Percentiles rank a stretch among this genome's conserved stretches.
Conservation (phyloP, 83 land plant species). For the Diphasiastrum complanatum region DNA sequence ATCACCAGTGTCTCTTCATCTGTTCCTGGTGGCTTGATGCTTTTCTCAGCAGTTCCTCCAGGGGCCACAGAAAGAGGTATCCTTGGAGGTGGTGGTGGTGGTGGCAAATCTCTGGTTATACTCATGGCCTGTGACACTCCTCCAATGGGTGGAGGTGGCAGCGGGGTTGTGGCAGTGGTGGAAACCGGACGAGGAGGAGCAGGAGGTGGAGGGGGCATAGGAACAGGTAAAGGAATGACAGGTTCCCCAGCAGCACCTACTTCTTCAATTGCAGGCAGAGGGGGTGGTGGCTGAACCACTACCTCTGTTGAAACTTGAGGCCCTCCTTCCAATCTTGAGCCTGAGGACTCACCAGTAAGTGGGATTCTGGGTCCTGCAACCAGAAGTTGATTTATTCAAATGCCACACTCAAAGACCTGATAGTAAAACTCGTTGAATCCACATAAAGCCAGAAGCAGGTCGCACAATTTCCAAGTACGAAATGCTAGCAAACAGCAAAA, state of each 20-base stretch:
- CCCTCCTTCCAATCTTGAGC: conserved; percentile 50
- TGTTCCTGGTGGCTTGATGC: conserved; percentile 33
- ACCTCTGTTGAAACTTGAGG: conserved; percentile 37
- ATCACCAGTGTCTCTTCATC: conserved; percentile 16
- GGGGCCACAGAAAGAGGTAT: conserved; percentile 51
- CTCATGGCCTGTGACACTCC: not conserved
- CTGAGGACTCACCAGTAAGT: conserved; percentile 46
- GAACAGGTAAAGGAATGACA: conserved; percentile 55
- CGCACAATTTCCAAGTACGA: not conserved
- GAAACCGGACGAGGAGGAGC: conserved; percentile 47
- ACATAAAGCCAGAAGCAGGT: not conserved
- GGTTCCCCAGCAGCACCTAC: conserved; percentile 40
- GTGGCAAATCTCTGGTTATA: conserved; percentile 18
- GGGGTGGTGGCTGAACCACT: conserved; percentile 80
- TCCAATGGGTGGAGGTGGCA: conserved; percentile 42
- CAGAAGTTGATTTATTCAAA: no score
- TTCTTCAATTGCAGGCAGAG: conserved; percentile 51
- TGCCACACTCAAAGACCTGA: no score
- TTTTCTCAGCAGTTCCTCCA: conserved; percentile 10
- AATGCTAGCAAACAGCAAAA: no score
- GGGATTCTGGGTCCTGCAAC: conserved; percentile 77
- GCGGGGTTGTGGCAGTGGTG: conserved; percentile 19
- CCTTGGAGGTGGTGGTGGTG: conserved; percentile 67
- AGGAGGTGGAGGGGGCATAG: conserved; percentile 91
- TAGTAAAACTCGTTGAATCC: no score